Percentiles rank a stretch among this genome's conserved stretches.
These are phyloP conservation scores for Theileria annulata DNA, from an alignment of 169 alveolate species.

Conservation along the genomic window DNA sequence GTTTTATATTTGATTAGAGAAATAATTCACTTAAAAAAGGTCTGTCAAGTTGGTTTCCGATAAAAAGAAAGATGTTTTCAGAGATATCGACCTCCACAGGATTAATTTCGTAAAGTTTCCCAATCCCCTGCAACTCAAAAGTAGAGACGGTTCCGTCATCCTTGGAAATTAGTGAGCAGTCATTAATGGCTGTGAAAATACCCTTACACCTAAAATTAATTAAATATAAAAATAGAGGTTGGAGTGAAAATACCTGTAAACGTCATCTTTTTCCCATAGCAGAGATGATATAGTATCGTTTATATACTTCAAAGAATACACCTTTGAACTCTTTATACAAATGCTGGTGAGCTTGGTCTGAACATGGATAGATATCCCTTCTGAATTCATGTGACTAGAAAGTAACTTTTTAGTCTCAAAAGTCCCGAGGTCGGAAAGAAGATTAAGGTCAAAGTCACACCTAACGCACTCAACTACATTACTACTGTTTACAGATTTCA, in stretches of 20 bases:
- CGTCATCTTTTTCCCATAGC: conserved; percentile 49
- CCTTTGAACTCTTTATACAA: conserved; percentile 18
- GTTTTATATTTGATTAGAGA: background rate
- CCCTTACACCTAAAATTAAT: conserved; percentile 69
- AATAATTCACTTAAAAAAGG: background rate
- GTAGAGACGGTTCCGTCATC: conserved; percentile 21
- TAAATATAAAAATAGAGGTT: background rate
- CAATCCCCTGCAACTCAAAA: conserved; percentile 74
- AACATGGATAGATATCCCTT: conserved; percentile 4
- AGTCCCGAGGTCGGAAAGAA: conserved; percentile 44
- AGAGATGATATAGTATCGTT: conserved; percentile 48
- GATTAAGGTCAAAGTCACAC: conserved; percentile 40
- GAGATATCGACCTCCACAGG: conserved; percentile 41
- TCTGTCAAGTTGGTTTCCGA: conserved; percentile 24
- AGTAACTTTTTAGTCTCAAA: conserved; percentile 43
- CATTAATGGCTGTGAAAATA: conserved; percentile 56
- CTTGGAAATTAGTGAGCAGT: conserved; percentile 8
- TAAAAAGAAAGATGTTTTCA: conserved; percentile 60
- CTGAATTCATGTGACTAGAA: background rate
- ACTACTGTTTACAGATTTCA: background rate
- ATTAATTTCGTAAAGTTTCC: conserved; percentile 67
- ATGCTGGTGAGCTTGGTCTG: conserved; percentile 16
- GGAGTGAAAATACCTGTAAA: conserved; percentile 31
- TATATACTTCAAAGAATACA: conserved; percentile 33
- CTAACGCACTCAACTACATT: conserved; percentile 14